A percentile compares a stretch with the other conserved stretches of the same genome.
These are phyloP conservation scores for Myrica gale DNA, from an alignment of 306 rosid species.

Conservation along the genomic window DNA sequence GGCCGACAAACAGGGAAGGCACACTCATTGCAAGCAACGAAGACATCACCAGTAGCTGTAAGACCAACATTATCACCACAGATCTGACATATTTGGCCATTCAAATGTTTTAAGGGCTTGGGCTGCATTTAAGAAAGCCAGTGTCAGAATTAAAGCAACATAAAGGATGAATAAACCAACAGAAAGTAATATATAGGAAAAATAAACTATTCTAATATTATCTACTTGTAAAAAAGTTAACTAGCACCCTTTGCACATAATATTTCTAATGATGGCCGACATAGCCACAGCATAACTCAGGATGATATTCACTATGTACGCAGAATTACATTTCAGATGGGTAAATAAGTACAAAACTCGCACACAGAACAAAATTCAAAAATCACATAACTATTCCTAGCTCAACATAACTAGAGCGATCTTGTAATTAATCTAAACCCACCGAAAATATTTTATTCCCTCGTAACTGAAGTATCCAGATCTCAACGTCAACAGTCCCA, in stretches of 20 bases:
- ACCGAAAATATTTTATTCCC: background rate
- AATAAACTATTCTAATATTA: background rate
- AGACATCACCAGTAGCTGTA: constrained; percentile 71
- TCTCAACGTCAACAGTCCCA: background rate
- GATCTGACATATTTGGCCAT: constrained; percentile 85
- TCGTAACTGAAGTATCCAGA: background rate
- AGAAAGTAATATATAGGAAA: background rate
- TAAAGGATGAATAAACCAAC: constrained; percentile 4
- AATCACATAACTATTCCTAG: background rate
- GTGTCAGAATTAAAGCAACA: constrained; percentile 22
- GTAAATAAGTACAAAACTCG: background rate
- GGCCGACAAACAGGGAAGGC: constrained; percentile 94
- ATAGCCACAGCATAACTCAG: background rate
- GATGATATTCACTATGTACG: background rate
- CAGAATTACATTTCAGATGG: background rate
- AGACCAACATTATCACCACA: constrained; percentile 84
- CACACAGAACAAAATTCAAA: background rate
- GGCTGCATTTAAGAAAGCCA: constrained; percentile 45
- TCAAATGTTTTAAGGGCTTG: constrained; percentile 75
- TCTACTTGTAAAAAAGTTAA: background rate
- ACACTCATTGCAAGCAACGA: constrained; percentile 97
- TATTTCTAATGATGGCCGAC: background rate
- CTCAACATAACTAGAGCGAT: background rate
- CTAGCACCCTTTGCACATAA: background rate
- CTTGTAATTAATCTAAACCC: too few species aligned